These are phyloP conservation scores for Stagonosporopsis vannaccii DNA, from an alignment of 2,329 filamentous ascomycete genomes.

Conservation along the genomic window DNA sequence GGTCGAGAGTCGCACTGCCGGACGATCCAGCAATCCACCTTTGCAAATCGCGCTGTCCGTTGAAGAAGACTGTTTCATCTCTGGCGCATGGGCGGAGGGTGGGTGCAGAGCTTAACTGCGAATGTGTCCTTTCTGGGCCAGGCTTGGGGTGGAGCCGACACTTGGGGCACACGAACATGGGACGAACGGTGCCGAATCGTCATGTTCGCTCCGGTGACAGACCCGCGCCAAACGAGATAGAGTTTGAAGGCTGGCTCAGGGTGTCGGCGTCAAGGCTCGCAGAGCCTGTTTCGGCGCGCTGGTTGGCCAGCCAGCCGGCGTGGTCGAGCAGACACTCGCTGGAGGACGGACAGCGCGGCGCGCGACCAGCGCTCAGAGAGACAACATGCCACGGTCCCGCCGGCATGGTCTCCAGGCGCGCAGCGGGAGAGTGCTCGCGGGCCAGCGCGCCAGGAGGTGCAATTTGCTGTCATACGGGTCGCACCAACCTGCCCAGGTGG, in stretches of 20 bases:
- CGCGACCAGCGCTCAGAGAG: not conserved
- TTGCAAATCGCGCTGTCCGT: slow-evolving; percentile 12
- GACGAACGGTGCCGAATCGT: slow-evolving; percentile 33
- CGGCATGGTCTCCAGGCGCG: slow-evolving; percentile 10
- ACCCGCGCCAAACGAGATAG: slow-evolving; percentile 18
- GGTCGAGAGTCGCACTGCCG: not conserved
- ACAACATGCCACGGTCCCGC: not conserved
- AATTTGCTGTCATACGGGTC: slow-evolving; percentile 17
- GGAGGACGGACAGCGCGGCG: not conserved
- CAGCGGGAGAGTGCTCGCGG: slow-evolving; percentile 10
- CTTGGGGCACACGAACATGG: slow-evolving; percentile 24
- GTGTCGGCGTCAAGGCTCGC: slow-evolving; percentile 7
- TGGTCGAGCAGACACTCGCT: not conserved
- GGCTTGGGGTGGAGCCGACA: slow-evolving; percentile 27
- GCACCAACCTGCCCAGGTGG: slow-evolving; percentile 7
- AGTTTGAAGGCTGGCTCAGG: slow-evolving; percentile 13
- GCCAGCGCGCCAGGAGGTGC: slow-evolving; percentile 10
- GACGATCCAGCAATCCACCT: not conserved
- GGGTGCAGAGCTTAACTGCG: slow-evolving; percentile 20
- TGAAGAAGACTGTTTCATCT: slow-evolving; percentile 14
- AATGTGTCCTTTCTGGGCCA: slow-evolving; percentile 26
- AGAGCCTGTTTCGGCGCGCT: not conserved
- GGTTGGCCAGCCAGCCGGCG: slow-evolving; percentile 1
- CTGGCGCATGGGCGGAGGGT: slow-evolving; percentile 8
- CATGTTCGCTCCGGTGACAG: slow-evolving; percentile 29